phyloP scores from a whole-genome alignment of 108 stramenopile species.

The Fragilaria crotonensis region DNA sequence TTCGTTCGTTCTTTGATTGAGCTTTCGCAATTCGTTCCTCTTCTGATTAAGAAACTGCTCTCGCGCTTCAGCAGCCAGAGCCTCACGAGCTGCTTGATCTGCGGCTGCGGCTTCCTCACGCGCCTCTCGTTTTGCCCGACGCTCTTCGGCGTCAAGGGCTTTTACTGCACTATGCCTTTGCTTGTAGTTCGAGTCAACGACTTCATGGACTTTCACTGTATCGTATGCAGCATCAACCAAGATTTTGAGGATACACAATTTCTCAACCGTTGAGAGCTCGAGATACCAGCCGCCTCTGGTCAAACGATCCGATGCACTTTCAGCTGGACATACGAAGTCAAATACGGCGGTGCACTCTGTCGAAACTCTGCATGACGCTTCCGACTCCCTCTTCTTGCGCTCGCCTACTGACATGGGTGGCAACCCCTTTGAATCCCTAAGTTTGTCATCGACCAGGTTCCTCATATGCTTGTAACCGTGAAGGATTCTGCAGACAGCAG shows the following conservation, averaged over 20 bases:
- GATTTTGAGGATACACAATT: constrained; percentile 61
- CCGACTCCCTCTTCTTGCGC: constrained; percentile 56
- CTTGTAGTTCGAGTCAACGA: constrained; percentile 75
- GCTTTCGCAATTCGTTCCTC: constrained; percentile 55
- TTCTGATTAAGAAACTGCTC: constrained; percentile 74
- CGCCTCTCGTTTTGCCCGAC: constrained; percentile 66
- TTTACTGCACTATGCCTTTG: constrained; percentile 72
- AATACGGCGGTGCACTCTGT: constrained; percentile 49
- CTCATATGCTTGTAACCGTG: constrained; percentile 74
- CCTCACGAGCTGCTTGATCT: constrained; percentile 66
- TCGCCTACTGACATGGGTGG: constrained; percentile 55
- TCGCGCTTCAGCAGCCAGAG: constrained; percentile 60
- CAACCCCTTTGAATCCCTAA: constrained; percentile 55
- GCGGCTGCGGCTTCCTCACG: constrained; percentile 65
- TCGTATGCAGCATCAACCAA: constrained; percentile 83
- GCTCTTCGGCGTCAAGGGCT: constrained; percentile 65
- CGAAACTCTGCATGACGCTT: constrained; percentile 45
- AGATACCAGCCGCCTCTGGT: constrained; percentile 62
- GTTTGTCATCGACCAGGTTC: constrained; percentile 77
- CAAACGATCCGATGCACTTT: constrained; percentile 49
- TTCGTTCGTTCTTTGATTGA: constrained; percentile 57
- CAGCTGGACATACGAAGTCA: constrained; percentile 12
- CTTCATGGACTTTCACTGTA: constrained; percentile 49
- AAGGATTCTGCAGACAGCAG: constrained; percentile 53
- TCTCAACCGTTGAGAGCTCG: constrained; percentile 42